Conservation (phyloP, 1,284 basidiomycete species). For the Naganishia sp. region DNA sequence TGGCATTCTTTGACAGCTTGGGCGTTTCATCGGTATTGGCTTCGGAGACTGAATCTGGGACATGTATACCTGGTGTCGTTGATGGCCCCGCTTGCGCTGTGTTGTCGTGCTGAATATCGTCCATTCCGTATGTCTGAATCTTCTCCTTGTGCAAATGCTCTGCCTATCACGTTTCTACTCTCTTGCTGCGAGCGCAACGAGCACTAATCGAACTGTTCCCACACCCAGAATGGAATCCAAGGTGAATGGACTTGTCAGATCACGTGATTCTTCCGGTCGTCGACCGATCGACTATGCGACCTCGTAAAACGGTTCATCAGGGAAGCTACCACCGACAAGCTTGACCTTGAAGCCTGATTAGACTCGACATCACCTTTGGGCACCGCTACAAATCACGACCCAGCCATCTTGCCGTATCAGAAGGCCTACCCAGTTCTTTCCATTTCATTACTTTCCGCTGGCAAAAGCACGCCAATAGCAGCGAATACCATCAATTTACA, state of each 20-base stretch:
- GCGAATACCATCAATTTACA: neutral
- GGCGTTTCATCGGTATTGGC: conserved; percentile 19
- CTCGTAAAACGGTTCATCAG: conserved; percentile 6
- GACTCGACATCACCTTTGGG: too few species aligned
- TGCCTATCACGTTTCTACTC: too few species aligned
- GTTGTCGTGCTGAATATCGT: neutral
- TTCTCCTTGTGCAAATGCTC: neutral
- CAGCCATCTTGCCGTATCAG: too few species aligned
- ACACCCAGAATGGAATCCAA: too few species aligned
- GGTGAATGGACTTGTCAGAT: neutral
- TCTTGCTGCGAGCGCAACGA: too few species aligned
- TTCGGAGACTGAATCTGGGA: neutral
- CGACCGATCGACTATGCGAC: neutral
- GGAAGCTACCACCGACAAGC: neutral
- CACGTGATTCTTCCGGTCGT: conserved; percentile 4
- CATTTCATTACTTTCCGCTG: too few species aligned
- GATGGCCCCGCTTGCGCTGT: conserved; percentile 23
- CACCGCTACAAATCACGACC: too few species aligned
- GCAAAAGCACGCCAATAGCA: neutral
- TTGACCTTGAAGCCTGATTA: too few species aligned
- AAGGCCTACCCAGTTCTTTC: too few species aligned
- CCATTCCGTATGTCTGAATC: conserved; percentile 1
- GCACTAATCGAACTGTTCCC: too few species aligned
- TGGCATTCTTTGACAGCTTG: conserved; percentile 71
- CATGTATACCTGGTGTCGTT: neutral